phyloP scores from a whole-genome alignment of 768 basidiomycete genomes.

The Gloeopeniophorella convolvens region DNA sequence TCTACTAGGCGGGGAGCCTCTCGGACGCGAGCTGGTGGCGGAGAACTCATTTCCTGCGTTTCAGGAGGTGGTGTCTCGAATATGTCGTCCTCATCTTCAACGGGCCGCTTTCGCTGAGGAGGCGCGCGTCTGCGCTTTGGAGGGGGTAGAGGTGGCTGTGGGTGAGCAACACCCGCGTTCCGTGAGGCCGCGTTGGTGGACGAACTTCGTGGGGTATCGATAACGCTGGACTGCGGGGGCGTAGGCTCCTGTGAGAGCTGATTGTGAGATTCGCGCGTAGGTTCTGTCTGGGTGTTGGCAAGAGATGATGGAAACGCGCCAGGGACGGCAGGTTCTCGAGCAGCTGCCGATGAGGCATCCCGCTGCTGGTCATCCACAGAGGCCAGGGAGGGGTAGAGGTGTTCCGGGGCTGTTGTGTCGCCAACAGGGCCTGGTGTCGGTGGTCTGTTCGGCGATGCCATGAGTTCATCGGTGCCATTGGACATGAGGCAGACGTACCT shows the following conservation, averaged over 20 bases:
- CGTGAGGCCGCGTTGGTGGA: not conserved
- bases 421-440: not conserved
- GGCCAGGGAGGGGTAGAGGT: not conserved
- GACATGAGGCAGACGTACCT: not conserved
- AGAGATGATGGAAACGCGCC: not conserved
- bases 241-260: constrained; percentile 14
- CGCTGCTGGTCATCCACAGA: not conserved
- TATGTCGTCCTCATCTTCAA: constrained; percentile 6
- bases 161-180: not conserved
- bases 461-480: not conserved
- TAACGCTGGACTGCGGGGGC: constrained; percentile 12
- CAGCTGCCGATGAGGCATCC: not conserved
- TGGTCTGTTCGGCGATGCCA: not conserved
- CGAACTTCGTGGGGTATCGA: constrained; percentile 3
- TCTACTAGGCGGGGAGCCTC: constrained; percentile 23
- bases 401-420: not conserved
- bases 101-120: not conserved
- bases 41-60: not conserved
- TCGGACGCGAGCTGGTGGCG: not conserved
- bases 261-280: not conserved
- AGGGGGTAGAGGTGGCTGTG: not conserved
- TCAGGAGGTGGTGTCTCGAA: constrained; percentile 10
- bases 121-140: not conserved
- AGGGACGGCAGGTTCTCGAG: not conserved
- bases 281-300: not conserved